Evolutionary conservation across 192 early-diverging fungal species (phyloP).

Genomic region (Entophlyctis helioformis): DNA sequence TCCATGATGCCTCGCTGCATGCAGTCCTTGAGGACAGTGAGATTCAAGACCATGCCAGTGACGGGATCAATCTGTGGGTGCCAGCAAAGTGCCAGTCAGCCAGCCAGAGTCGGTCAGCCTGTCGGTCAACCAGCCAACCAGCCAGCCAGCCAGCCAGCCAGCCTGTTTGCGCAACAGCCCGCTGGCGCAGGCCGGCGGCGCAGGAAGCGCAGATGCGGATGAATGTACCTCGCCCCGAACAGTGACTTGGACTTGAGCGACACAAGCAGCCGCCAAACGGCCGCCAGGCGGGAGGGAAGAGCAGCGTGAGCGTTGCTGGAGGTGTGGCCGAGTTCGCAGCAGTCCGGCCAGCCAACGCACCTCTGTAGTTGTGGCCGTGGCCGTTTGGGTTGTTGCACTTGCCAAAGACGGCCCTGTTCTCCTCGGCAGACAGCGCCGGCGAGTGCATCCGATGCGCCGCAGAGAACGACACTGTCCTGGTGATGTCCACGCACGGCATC

Average conservation of each 20-base stretch:
- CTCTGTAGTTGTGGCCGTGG: conserved; percentile 88
- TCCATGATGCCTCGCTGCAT: conserved; percentile 64
- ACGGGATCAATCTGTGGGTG: conserved; percentile 42
- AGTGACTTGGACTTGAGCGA: conserved; percentile 64
- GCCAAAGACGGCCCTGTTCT: conserved; percentile 66
- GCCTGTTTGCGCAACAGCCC: no score
- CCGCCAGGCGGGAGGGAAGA: conserved; percentile 4
- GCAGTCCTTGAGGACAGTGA: conserved; percentile 65
- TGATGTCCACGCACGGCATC: conserved; percentile 54
- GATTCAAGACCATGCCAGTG: conserved; percentile 84
- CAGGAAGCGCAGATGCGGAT: no score
- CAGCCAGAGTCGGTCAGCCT: background rate
- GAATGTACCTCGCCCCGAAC: conserved; percentile 55
- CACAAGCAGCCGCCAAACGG: no score
- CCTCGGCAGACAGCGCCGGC: conserved; percentile 51
- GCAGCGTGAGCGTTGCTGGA: background rate
- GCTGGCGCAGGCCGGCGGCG: no score
- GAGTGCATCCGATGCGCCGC: conserved; percentile 84
- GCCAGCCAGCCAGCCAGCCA: no score
- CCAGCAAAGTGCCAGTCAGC: background rate
- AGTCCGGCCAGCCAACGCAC: conserved; percentile 15
- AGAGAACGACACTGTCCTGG: conserved; percentile 69
- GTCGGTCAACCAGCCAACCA: background rate
- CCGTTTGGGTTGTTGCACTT: conserved; percentile 78
- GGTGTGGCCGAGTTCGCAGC: background rate